phyloP scores from a whole-genome alignment of 129 eudicot genomes.

The Saussurea involucrata region DNA sequence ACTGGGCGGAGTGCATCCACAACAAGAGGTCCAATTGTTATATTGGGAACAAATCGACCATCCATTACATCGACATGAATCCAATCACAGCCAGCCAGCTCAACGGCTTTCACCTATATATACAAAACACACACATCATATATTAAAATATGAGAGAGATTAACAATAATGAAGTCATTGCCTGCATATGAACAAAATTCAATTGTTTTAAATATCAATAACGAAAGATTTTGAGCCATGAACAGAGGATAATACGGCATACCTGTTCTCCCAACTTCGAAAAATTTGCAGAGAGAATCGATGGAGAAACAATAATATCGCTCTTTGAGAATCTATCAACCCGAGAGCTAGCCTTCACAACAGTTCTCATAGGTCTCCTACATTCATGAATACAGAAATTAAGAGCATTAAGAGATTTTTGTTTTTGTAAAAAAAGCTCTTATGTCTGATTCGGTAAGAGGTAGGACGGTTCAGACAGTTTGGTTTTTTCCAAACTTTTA shows the following conservation, averaged over 20 bases:
- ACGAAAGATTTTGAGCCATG: background rate
- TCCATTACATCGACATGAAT: constrained; percentile 99
- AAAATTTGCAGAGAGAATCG: constrained; percentile 92
- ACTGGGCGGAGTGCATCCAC: constrained; percentile 92
- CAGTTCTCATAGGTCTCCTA: constrained; percentile 55
- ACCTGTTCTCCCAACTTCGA: constrained; percentile 96
- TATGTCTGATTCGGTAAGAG: no score
- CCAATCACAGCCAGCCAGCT: constrained; percentile 98
- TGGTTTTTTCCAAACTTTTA: no score
- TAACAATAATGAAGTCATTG: no score
- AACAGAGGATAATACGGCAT: constrained; percentile 33
- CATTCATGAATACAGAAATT: constrained; percentile 2
- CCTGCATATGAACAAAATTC: no score
- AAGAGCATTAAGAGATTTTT: constrained; percentile 2
- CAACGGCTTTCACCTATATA: constrained; percentile 86
- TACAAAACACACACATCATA: background rate
- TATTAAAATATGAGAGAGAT: background rate
- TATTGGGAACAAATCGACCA: constrained; percentile 97
- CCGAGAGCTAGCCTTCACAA: constrained; percentile 76
- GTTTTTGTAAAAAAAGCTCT: no score
- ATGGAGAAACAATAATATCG: constrained; percentile 92
- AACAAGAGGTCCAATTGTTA: constrained; percentile 93
- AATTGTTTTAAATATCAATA: no score
- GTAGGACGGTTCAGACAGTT: no score
- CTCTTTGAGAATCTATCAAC: constrained; percentile 87